These are phyloP conservation scores for Fraxinus xanthoxyloides DNA, from an alignment of 305 asterid species.

Conservation along the genomic window DNA sequence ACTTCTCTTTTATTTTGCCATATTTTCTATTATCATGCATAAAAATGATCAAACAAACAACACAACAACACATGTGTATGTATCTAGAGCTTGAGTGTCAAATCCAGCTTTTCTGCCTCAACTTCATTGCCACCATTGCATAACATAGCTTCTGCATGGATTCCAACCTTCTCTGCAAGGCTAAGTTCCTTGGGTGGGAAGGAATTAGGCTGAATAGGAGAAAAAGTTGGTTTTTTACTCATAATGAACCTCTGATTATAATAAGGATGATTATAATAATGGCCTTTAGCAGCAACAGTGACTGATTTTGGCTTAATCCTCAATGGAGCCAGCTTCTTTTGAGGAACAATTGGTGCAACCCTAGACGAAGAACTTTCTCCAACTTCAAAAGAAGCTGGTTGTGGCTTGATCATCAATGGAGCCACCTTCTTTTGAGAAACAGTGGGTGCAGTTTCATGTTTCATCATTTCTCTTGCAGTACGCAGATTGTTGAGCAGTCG, in stretches of 20 bases:
- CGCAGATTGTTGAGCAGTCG: conserved; percentile 19
- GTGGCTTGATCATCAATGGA: conserved; percentile 3
- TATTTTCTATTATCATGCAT: neutral
- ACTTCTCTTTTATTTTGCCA: neutral
- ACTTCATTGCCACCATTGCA: conserved; percentile 23
- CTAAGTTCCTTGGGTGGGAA: conserved; percentile 30
- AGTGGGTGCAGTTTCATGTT: neutral
- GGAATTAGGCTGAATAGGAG: conserved; percentile 21
- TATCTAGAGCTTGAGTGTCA: conserved; percentile 40
- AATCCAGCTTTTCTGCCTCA: conserved; percentile 31
- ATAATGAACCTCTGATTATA: neutral
- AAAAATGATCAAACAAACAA: neutral
- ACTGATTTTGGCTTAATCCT: conserved; percentile 6
- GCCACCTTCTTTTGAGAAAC: neutral
- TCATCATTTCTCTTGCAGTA: conserved; percentile 21
- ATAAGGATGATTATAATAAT: neutral
- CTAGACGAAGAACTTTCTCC: neutral
- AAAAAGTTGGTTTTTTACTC: neutral
- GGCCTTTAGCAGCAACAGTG: neutral
- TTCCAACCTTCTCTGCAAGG: conserved; percentile 26
- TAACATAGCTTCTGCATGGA: conserved; percentile 14
- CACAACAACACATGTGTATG: neutral
- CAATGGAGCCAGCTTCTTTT: neutral
- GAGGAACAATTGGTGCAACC: neutral
- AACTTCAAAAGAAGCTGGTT: neutral